Percentiles rank a stretch among this genome's conserved stretches.
Evolutionary conservation across 768 basidiomycete species (phyloP).

Genomic region (Clitopilus passeckerianus): DNA sequence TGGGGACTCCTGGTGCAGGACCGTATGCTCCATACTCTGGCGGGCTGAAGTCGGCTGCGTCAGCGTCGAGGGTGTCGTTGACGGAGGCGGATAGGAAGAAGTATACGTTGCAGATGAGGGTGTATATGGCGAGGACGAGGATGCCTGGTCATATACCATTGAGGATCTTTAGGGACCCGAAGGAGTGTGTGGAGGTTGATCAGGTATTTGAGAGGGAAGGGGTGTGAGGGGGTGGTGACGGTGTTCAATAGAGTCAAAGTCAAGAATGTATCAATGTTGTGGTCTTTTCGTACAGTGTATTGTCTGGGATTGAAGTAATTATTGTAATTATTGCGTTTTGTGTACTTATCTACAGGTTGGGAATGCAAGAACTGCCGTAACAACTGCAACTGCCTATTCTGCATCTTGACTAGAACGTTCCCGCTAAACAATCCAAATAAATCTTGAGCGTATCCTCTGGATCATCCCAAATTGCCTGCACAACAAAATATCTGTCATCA

Average conservation of each 20-base stretch:
- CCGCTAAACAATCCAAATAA: too few species aligned
- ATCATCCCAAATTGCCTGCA: too few species aligned
- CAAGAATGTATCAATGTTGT: background rate
- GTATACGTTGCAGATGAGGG: slow-evolving; percentile 54
- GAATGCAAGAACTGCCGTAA: too few species aligned
- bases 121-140: slow-evolving; percentile 55
- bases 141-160: slow-evolving; percentile 55
- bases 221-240: background rate
- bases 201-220: slow-evolving; percentile 29
- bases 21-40: background rate
- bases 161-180: slow-evolving; percentile 63
- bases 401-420: too few species aligned
- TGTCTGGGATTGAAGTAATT: too few species aligned
- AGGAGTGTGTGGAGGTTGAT: slow-evolving; percentile 62
- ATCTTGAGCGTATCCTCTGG: too few species aligned
- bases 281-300: too few species aligned
- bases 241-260: too few species aligned
- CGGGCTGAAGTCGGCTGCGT: background rate
- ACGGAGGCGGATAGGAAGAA: slow-evolving; percentile 53
- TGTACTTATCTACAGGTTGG: too few species aligned
- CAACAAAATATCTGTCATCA: too few species aligned
- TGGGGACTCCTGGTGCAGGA: background rate
- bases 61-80: slow-evolving; percentile 10
- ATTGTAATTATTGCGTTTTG: too few species aligned
- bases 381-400: too few species aligned